Evolutionary conservation across 768 basidiomycete genomes (phyloP), one percentile per base, ranked within the genome.

Genomic region (Russula earlei): DNA sequence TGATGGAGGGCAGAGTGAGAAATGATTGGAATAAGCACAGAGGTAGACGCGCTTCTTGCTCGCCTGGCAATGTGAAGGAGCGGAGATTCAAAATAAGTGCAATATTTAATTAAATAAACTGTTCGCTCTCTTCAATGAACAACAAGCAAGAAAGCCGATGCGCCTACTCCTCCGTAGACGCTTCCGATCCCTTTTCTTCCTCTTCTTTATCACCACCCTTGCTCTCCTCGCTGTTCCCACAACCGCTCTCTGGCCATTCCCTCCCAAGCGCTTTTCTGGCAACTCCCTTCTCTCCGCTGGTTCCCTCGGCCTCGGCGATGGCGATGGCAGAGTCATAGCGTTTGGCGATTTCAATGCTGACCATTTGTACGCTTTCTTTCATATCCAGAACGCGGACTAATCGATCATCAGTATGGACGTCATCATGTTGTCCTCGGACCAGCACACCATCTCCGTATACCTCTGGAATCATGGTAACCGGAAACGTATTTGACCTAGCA

Each of bases 331-430:
- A 49, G 78, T 96, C 19, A 77, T 91, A 57, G 94, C 93, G 8
- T 89, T 91, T 64, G 96, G 93, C 31, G 95, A 99, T 72, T 95
- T 94, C 69, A 83, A 97, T 68, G 93, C 90, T 5, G 92, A 98
- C 69, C 93, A 97, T 68, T 87, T 89, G 92, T 96, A 67, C 67
- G 89, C 25, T 24, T 31, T 5, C 46, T 34, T 15, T 42, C 27
- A 8, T 10, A 7, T 12, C 31, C 46, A 27, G 24, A 12, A 38
- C 25, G 19, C 11, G 15, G 44, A 27, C 43, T 52, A 24, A 40
- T 38, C 22, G 40, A 19, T 27, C 29, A 29, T 45, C 49, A 96
- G 93, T 62, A 67, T 91, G 59, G 94, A 98, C 70, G 71, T 92
- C 4, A 72, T 97, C 42, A 75, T 80, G n/a, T 74, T 96, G 43